phyloP scores from a whole-genome alignment of 345 rosid genomes.

The Hypericum perforatum region DNA sequence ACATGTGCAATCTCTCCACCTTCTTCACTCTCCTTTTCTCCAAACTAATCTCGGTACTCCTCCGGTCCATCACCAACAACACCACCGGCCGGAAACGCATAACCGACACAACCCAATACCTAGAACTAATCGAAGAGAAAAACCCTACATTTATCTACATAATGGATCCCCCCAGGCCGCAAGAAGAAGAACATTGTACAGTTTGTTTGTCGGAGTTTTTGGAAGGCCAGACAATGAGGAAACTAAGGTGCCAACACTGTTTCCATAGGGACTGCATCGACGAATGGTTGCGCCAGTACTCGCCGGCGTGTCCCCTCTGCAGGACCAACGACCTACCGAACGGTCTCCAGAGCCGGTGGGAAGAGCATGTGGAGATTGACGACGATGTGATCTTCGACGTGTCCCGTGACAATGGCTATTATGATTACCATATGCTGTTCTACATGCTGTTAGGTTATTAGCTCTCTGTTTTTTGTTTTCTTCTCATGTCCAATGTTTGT shows the following conservation, averaged over 20 bases:
- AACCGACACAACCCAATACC: not conserved
- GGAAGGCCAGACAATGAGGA: conserved; percentile 36
- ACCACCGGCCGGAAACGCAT: too few relatives aligned
- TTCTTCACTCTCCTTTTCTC: too few relatives aligned
- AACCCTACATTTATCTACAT: not conserved
- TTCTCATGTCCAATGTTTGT: too few relatives aligned
- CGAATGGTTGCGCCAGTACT: conserved; percentile 30
- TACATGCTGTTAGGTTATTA: too few relatives aligned
- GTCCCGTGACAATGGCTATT: too few relatives aligned
- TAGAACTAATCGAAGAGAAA: not conserved
- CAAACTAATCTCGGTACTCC: too few relatives aligned
- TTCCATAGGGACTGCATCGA: conserved; percentile 49
- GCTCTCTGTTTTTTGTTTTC: too few relatives aligned
- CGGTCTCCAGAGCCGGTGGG: not conserved
- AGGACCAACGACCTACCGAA: conserved; percentile 10
- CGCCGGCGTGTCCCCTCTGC: conserved; percentile 49
- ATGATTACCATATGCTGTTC: too few relatives aligned
- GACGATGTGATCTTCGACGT: conserved; percentile 26
- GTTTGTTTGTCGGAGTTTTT: conserved; percentile 12
- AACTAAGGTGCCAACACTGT: conserved; percentile 30
- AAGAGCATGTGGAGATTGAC: conserved; percentile 28
- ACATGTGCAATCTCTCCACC: too few relatives aligned
- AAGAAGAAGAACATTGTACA: not conserved
- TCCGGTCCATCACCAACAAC: too few relatives aligned
- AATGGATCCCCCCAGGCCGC: not conserved